Base-by-base conservation (phyloP, 345 rosid species). In the Mercurialis annua region DNA sequence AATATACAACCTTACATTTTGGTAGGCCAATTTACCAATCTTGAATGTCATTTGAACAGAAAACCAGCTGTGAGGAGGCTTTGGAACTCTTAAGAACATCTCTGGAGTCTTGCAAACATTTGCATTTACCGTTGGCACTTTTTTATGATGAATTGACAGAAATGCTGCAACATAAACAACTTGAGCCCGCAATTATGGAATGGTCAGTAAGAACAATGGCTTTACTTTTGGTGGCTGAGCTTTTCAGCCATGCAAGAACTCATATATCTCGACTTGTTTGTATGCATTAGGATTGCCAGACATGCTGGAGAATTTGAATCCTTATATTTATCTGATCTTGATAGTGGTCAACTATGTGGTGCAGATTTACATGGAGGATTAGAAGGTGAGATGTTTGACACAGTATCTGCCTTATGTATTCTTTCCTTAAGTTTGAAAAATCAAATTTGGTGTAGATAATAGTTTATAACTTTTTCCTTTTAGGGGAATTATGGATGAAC, bases 401-500 rank as follows among this genome's bases (percentile, higher is more conserved):
- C 36, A 40, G 38, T 52, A n/a, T n/a, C n/a, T n/a, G 10, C 20
- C 10, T 46, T 57, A 24, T 46, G 53, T 61, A 51, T 27, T 26
- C 53, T 61, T 70, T 74, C 33, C 59, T 67, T 21, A 43, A 66
- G 59, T 65, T n/a, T 59, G 26, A 33, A 31, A 46, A 66, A 33
- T n/a, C 42, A 54, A 46, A 62, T 26, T 27, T 52, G 18, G 59
- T 50, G 42, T 48, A 31, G 36, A 63, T 31, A 74, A 51, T 18
- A 59, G 55, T 65, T 63, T 76, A 26, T 44, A 38, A n/a, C n/a
- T 65, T 68, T 69, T 65, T 11, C 44, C 29, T 73, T 71, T 81
- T 66, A 91, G 97, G 97, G 40, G 88, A 91, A 76, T 83, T 89
- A 24, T 91, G 96, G 96, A 88, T 91, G 96, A 91, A 91, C 73